Percentiles rank a stretch among this genome's conserved stretches.
These are phyloP conservation scores for Linum trigynum DNA, from an alignment of 345 rosid genomes.

Conservation along the genomic window DNA sequence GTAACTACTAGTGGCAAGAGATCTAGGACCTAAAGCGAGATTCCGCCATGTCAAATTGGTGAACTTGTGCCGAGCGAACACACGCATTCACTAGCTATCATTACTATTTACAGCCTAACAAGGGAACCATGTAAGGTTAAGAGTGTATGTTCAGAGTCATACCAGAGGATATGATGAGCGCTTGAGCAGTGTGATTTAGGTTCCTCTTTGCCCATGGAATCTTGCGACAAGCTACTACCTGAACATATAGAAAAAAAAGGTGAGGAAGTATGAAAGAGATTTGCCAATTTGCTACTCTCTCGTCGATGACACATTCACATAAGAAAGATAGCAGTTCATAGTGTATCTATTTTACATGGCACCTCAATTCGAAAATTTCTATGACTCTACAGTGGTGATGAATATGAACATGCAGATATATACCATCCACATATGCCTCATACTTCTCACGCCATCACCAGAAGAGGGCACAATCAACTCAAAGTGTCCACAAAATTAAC, in stretches of 20 bases:
- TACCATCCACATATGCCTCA: background rate
- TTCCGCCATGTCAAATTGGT: background rate
- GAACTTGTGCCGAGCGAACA: background rate
- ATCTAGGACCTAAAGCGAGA: too few species aligned
- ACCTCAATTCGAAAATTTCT: background rate
- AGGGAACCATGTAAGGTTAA: background rate
- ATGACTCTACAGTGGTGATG: background rate
- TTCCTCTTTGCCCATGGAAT: conserved; percentile 74
- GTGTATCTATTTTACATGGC: background rate
- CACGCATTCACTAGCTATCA: background rate
- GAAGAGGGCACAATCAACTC: too few species aligned
- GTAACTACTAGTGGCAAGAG: too few species aligned
- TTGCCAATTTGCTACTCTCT: background rate
- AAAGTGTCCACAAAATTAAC: background rate
- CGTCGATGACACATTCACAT: background rate
- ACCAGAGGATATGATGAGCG: conserved; percentile 60
- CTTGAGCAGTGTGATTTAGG: conserved; percentile 63
- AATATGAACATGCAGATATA: too few species aligned
- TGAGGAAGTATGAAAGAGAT: background rate
- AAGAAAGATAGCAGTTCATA: background rate
- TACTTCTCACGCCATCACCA: too few species aligned
- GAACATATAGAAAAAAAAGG: conserved; percentile 10
- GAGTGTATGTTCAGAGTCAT: conserved; percentile 5
- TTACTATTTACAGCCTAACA: background rate
- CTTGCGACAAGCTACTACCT: conserved; percentile 42